Conservation (phyloP, 106 monocot species). For the Alisma plantagoaquatica region DNA sequence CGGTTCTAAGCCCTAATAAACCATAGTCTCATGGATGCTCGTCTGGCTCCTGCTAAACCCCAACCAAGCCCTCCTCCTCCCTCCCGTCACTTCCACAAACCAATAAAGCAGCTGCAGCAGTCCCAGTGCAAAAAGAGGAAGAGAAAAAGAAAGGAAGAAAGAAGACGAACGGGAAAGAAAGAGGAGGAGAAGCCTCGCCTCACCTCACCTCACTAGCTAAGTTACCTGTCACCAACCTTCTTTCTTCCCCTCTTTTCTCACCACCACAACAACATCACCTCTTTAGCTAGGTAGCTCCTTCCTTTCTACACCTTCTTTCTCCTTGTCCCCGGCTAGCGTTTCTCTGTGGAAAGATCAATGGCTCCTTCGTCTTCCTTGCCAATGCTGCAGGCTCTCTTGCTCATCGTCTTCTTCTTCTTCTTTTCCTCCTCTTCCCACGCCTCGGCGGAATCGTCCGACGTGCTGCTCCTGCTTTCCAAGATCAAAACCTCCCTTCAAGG, state of each 20-base stretch:
- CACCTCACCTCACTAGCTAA: not conserved
- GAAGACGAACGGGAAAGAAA: not conserved
- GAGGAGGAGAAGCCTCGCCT: not conserved
- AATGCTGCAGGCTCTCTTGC: not conserved
- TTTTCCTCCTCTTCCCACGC: not conserved
- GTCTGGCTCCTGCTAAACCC: too few relatives aligned
- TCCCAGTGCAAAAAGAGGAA: not conserved
- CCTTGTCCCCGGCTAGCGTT: too few relatives aligned
- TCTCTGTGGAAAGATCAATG: not conserved
- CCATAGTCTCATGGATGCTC: too few relatives aligned
- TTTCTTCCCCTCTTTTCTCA: constrained; percentile 1
- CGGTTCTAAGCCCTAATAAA: too few relatives aligned
- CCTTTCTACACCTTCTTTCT: not conserved
- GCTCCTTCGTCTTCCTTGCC: too few relatives aligned
- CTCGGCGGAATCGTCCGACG: constrained; percentile 28
- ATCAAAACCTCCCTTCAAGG: constrained; percentile 70
- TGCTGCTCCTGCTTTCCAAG: constrained; percentile 36
- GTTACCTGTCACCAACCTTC: not conserved
- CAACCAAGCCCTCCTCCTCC: too few relatives aligned
- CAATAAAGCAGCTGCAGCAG: not conserved
- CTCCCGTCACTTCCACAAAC: too few relatives aligned
- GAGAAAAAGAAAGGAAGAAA: not conserved
- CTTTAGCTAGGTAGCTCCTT: not conserved
- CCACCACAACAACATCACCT: not conserved
- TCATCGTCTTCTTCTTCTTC: not conserved